phyloP scores from a whole-genome alignment of 2,329 filamentous ascomycete species.

The Nigrograna mackinnonii region DNA sequence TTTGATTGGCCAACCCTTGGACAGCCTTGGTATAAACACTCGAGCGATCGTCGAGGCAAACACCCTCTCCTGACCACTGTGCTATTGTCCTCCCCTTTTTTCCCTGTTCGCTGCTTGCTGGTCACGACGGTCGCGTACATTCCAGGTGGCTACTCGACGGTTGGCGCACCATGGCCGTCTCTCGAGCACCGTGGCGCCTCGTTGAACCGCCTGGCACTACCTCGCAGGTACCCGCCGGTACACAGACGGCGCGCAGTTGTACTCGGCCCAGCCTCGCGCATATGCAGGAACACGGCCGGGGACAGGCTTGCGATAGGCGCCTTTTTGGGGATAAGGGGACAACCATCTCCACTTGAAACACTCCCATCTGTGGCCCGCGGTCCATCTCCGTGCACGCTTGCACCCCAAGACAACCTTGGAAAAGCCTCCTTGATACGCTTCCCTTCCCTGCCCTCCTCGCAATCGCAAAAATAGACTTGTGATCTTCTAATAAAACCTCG shows the following conservation, averaged over 20 bases:
- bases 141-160: no score
- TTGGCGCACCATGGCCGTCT: no score
- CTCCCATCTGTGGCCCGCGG: no score
- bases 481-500: no score
- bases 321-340: conserved; percentile 4
- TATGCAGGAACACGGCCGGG: conserved; percentile 21
- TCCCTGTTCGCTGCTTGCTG: neutral
- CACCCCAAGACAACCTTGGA: no score
- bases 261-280: neutral
- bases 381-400: no score
- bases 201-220: conserved; percentile 10
- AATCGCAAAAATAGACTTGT: no score
- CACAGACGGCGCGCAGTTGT: conserved; percentile 1
- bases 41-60: neutral
- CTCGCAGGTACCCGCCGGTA: conserved; percentile 1
- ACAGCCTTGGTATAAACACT: conserved; percentile 2
- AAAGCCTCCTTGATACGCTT: no score
- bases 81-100: no score
- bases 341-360: conserved; percentile 11
- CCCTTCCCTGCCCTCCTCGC: no score
- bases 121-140: no score
- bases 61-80: conserved; percentile 1
- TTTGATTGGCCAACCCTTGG: conserved; percentile 7
- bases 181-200: conserved; percentile 3
- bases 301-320: conserved; percentile 12